A percentile compares a stretch with the other conserved stretches of the same genome.
phyloP scores from a whole-genome alignment of 2,329 filamentous ascomycete species.

The Xylaria sp. region DNA sequence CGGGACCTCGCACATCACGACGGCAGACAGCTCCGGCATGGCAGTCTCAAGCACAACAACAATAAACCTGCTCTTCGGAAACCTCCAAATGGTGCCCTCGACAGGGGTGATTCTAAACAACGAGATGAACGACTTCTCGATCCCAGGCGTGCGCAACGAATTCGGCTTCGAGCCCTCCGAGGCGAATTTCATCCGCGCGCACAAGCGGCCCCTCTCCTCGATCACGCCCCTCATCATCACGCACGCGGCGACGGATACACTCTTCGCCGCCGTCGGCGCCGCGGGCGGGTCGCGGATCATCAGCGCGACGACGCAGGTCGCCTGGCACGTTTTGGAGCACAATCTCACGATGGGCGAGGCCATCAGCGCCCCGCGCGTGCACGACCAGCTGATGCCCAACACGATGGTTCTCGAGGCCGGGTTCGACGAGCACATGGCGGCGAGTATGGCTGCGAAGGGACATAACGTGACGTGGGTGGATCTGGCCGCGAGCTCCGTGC shows the following conservation, averaged over 20 bases:
- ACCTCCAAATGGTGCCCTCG: conserved; percentile 79
- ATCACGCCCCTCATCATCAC: conserved; percentile 80
- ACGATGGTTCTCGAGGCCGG: conserved; percentile 72
- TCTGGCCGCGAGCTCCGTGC: conserved; percentile 73
- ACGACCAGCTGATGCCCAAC: conserved; percentile 85
- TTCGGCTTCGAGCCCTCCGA: conserved; percentile 87
- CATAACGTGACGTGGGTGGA: conserved; percentile 79
- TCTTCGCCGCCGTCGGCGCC: conserved; percentile 78
- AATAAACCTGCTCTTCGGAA: conserved; percentile 87
- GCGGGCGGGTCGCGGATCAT: conserved; percentile 88
- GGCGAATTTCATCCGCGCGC: conserved; percentile 82
- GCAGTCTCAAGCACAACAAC: conserved; percentile 87
- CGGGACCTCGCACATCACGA: conserved; percentile 78
- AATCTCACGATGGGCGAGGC: conserved; percentile 68
- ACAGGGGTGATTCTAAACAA: conserved; percentile 84
- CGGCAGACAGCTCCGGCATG: conserved; percentile 78
- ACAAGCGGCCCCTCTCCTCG: conserved; percentile 85
- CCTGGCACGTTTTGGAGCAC: conserved; percentile 78
- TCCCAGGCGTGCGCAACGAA: conserved; percentile 79
- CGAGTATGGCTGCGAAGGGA: conserved; percentile 70
- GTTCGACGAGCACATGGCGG: conserved; percentile 73
- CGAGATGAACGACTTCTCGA: conserved; percentile 84
- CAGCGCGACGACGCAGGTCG: conserved; percentile 78
- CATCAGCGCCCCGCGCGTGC: conserved; percentile 74
- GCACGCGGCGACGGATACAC: conserved; percentile 30